phyloP scores from a whole-genome alignment of 2,329 filamentous ascomycete genomes.

The Tolypocladium cylindrosporum region DNA sequence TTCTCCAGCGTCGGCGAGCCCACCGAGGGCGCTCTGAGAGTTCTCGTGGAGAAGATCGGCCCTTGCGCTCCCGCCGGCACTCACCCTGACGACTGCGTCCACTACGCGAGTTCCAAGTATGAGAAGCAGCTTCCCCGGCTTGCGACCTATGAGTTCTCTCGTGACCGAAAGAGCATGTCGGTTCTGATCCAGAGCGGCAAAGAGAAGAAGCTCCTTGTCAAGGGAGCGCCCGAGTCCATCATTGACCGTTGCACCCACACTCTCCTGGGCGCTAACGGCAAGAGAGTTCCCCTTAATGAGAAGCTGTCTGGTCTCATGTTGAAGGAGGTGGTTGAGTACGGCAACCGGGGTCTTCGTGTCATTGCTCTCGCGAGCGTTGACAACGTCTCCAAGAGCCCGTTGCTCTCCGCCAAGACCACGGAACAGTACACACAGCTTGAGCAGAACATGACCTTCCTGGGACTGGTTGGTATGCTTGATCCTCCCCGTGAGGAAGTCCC shows the following conservation, averaged over 20 bases:
- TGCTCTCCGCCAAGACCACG: constrained; percentile 71
- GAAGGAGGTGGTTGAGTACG: constrained; percentile 79
- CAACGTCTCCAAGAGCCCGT: constrained; percentile 58
- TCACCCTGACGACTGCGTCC: constrained; percentile 54
- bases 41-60: constrained; percentile 88
- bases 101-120: constrained; percentile 78
- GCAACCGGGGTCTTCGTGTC: constrained; percentile 84
- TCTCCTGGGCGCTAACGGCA: constrained; percentile 68
- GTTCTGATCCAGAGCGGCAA: constrained; percentile 68
- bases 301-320: constrained; percentile 61
- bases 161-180: constrained; percentile 98
- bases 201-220: constrained; percentile 77
- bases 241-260: constrained; percentile 84
- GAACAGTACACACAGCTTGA: constrained; percentile 79
- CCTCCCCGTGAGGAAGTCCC: constrained; percentile 89
- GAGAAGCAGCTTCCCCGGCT: constrained; percentile 65
- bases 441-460: constrained; percentile 88
- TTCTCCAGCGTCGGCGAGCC: constrained; percentile 87
- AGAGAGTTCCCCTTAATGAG: constrained; percentile 61
- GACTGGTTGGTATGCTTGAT: constrained; percentile 92
- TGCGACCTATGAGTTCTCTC: constrained; percentile 91
- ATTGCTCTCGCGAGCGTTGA: constrained; percentile 86
- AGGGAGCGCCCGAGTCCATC: constrained; percentile 91
- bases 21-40: constrained; percentile 86
- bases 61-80: constrained; percentile 54